Conservation (phyloP, 129 eudicot genomes). For the Glebionis coronaria region DNA sequence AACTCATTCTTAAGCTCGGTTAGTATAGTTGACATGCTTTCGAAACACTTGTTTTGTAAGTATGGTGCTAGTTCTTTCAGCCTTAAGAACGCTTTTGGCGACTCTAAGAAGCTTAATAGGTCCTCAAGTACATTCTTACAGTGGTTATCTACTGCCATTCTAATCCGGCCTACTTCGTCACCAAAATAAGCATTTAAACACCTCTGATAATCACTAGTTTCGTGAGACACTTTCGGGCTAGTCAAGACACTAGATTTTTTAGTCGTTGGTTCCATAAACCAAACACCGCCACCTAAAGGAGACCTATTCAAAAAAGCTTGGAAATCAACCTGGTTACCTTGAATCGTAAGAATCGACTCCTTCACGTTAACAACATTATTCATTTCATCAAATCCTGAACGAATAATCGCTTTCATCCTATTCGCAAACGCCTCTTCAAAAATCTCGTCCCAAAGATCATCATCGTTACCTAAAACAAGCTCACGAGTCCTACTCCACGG, state of each 20-base stretch:
- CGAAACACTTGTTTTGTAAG: constrained; percentile 71
- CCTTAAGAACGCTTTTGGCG: constrained; percentile 81
- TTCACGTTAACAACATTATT: constrained; percentile 50
- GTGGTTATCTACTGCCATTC: constrained; percentile 75
- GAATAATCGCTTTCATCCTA: constrained; percentile 79
- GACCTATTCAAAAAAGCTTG: constrained; percentile 61
- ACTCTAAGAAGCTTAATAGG: constrained; percentile 71
- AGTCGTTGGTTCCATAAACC: constrained; percentile 65
- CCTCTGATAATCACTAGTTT: constrained; percentile 56
- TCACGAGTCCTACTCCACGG: constrained; percentile 96
- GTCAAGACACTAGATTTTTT: constrained; percentile 39
- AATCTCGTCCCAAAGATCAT: constrained; percentile 94
- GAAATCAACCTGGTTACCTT: constrained; percentile 52
- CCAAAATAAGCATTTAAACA: constrained; percentile 84
- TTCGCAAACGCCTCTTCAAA: constrained; percentile 76
- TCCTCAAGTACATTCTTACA: constrained; percentile 80
- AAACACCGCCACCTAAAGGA: constrained; percentile 75
- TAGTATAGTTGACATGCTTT: constrained; percentile 65
- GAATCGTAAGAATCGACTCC: constrained; percentile 52
- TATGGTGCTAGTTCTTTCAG: constrained; percentile 68
- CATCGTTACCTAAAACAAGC: constrained; percentile 88
- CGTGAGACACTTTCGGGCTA: constrained; percentile 43
- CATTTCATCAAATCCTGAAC: constrained; percentile 59
- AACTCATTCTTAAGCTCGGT: constrained; percentile 61
- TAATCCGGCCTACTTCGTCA: constrained; percentile 76